Base-by-base conservation (phyloP, 306 rosid genomes). In the Canavalia gladiata region DNA sequence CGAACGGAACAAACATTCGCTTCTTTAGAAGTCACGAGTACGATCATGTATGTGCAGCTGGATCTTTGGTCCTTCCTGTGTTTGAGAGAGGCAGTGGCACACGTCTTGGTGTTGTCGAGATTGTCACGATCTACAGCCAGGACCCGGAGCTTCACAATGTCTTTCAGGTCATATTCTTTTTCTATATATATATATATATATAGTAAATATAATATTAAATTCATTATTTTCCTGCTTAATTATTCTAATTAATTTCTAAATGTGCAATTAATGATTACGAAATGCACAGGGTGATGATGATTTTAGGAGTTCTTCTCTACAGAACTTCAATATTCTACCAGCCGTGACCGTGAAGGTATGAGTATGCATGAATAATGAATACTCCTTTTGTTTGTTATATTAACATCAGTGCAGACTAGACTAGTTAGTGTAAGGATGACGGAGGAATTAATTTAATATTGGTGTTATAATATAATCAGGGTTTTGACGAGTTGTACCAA, bases 41-140 rank as follows among this genome's bases (percentile, higher is more conserved):
- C 59, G 25, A 18, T 87, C 90, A 0, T 63, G 75, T 0, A 71
- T 0, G 69, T 45, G 0, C 75, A 18, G 25, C 83, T 0, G 91
- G 90, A 29, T 84, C 88, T 34, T 35, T 89, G 5, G 89, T 89
- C 8, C 83, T 91, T 58, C 95, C 95, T 0, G 85, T 89, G 0
- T 87, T 91, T 3, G 87, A 89, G 50, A 68, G 85, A 47, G 88
- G 90, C 6, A 85, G 49, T 4, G 81, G 73, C 1, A 81, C 88
- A 18, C 88, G 93, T 59, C 86, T 87, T 1, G 95, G 91, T 50
- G 89, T 88, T 25, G 66, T 88, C 6, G 89, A 89, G 75, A 67
- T 91, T 77, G 29, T 74, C 67, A 46, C 72, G 65, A 34, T 80
- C 83, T 72, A 84, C 47, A 77, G 79, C 57, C 84, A 18, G 25